Base-by-base conservation (phyloP, 202 grass and related monocot genomes). In the Digitaria exilis region DNA sequence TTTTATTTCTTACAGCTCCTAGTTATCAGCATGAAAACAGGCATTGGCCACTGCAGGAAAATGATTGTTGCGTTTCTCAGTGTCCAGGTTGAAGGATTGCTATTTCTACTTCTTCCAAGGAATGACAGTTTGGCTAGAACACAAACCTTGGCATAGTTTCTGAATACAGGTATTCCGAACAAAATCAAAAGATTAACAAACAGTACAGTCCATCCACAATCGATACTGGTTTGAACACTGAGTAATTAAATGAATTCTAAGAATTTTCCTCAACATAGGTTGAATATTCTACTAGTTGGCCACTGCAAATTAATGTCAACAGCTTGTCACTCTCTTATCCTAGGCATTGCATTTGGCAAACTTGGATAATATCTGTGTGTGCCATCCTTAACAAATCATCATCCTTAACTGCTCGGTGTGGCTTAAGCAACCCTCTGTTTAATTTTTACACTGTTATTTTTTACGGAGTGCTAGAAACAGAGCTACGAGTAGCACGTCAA, bases 281-380 rank as follows among this genome's bases (percentile, higher is more conserved):
- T 5, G 7, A 78, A 48, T 34, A 4, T 31, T 11, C 28, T n/a
- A 28, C 32, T 32, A 65, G 11, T 57, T 78, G 9, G 39, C 41
- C 22, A 64, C 2, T n/a, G 21, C 35, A 78, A 55, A 43, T 46
- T 51, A 52, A 26, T 48, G 58, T 74, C 75, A 74, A 58, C 56
- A 46, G 70, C 15, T 89, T 70, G 32, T 55, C 44, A 43, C 16
- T 44, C 64, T 81, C 71, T 89, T 89, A 37, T 64, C 22, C 62
- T 78, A 72, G 57, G 35, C n/a, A 50, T 32, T 30, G 60, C 42
- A 67, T 28, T 71, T 88, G 60, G 61, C 76, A 54, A 74, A 76
- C 25, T 55, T 21, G 17, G 44, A 44, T 32, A 52, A 76, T 69
- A 13, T 70, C 28, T 71, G 55, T 45, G 24, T n/a, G 76, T 57